Evolutionary conservation across 2,329 filamentous ascomycete species (phyloP).

Genomic region (Pestalotiopsis sp.): DNA sequence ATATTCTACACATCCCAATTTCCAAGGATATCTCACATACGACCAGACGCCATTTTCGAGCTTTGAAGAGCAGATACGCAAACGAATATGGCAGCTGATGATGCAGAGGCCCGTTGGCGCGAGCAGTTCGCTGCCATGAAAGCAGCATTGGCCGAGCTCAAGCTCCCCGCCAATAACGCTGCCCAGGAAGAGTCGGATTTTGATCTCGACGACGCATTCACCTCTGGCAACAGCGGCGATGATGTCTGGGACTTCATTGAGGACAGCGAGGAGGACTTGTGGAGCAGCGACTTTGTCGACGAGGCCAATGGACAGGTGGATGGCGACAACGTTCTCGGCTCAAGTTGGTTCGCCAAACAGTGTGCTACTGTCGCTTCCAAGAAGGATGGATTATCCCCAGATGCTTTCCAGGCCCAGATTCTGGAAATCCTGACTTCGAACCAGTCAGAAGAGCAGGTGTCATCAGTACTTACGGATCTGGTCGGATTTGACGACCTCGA

Average conservation of each 20-base stretch:
- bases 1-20: too few species aligned
- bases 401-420: slow-evolving; percentile 78
- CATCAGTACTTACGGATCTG: slow-evolving; percentile 86
- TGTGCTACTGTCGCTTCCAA: slow-evolving; percentile 68
- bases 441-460: slow-evolving; percentile 81
- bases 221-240: slow-evolving; percentile 66
- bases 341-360: slow-evolving; percentile 71
- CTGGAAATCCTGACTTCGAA: slow-evolving; percentile 71
- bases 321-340: slow-evolving; percentile 48
- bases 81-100: slow-evolving; percentile 26
- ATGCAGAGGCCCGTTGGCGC: slow-evolving; percentile 72
- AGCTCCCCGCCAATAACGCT: slow-evolving; percentile 43
- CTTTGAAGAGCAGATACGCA: not conserved
- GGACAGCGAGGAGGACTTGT: slow-evolving; percentile 67
- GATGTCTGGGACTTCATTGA: slow-evolving; percentile 95
- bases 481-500: slow-evolving; percentile 94
- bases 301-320: slow-evolving; percentile 34
- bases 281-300: slow-evolving; percentile 68
- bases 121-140: slow-evolving; percentile 85
- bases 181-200: slow-evolving; percentile 57
- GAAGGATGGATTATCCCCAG: slow-evolving; percentile 68
- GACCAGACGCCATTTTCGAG: too few species aligned
- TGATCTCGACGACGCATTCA: slow-evolving; percentile 65
- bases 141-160: slow-evolving; percentile 76
- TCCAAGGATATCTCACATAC: too few species aligned